phyloP scores from a whole-genome alignment of 306 rosid species.

The Quercus berberidifolia region DNA sequence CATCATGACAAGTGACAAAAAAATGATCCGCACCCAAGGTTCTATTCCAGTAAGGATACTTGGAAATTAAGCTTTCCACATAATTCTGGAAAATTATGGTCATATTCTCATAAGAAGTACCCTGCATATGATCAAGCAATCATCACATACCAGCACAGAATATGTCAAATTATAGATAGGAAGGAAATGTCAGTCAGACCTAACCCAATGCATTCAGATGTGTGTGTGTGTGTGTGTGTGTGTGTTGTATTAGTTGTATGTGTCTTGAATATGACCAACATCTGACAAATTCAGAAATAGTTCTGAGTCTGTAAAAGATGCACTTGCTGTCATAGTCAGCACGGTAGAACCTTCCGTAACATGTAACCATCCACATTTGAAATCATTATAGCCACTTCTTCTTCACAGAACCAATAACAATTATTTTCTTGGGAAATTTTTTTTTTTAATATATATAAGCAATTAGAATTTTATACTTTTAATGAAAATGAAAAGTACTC shows the following conservation, averaged over 20 bases:
- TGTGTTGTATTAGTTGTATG: background rate
- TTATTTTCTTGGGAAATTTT: too few relatives aligned
- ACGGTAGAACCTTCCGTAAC: background rate
- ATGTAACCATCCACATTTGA: background rate
- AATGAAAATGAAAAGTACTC: too few relatives aligned
- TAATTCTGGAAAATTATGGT: slow-evolving; percentile 82
- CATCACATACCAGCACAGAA: slow-evolving; percentile 24
- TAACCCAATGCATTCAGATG: too few relatives aligned
- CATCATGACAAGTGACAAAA: slow-evolving; percentile 97
- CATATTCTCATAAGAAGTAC: slow-evolving; percentile 90
- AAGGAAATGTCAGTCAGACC: too few relatives aligned
- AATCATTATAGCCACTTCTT: background rate
- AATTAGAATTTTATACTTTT: too few relatives aligned
- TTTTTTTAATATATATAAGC: too few relatives aligned
- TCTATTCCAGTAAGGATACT: slow-evolving; percentile 99
- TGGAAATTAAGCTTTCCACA: slow-evolving; percentile 76
- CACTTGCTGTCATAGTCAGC: background rate
- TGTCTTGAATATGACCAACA: background rate
- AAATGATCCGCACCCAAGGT: slow-evolving; percentile 97
- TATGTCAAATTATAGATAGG: background rate
- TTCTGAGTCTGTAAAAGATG: background rate
- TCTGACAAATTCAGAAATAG: background rate
- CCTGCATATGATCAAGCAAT: slow-evolving; percentile 48
- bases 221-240: background rate
- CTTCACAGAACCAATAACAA: too few relatives aligned